Conservation (phyloP, 1,284 basidiomycete species). For the Coniophora puteana region DNA sequence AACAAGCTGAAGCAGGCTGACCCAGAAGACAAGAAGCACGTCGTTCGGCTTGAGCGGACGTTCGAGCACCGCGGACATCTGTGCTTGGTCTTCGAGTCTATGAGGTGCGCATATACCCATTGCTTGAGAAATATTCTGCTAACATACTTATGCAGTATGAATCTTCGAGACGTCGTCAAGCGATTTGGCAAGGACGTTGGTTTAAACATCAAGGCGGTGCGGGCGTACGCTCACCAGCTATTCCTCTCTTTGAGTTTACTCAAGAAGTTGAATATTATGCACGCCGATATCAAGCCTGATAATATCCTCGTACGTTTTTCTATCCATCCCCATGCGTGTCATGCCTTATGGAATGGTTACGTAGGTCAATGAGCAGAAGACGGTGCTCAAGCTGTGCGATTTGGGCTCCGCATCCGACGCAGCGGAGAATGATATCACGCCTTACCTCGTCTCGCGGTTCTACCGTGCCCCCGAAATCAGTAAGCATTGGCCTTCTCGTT, state of each 20-base stretch:
- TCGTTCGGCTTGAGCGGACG: constrained; percentile 86
- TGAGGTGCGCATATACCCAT: constrained; percentile 59
- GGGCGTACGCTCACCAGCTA: constrained; percentile 95
- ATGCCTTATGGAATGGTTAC: too few relatives aligned
- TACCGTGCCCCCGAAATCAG: constrained; percentile 99
- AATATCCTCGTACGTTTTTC: constrained; percentile 77
- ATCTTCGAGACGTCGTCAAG: constrained; percentile 96
- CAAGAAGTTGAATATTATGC: constrained; percentile 90
- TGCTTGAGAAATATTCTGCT: constrained; percentile 6
- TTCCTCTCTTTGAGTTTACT: constrained; percentile 86
- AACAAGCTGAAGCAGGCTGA: constrained; percentile 86
- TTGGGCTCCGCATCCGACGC: constrained; percentile 94
- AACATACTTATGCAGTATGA: constrained; percentile 67
- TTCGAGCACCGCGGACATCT: constrained; percentile 98
- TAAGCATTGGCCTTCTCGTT: too few relatives aligned
- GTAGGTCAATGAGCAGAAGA: constrained; percentile 94
- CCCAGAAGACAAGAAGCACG: constrained; percentile 95
- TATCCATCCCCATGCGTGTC: too few relatives aligned
- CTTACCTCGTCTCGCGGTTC: constrained; percentile 96
- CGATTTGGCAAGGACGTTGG: constrained; percentile 99
- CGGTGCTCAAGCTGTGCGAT: constrained; percentile 92
- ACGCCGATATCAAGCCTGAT: constrained; percentile 98
- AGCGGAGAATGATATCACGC: constrained; percentile 95
- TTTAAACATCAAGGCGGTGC: constrained; percentile 93
- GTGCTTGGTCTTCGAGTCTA: constrained; percentile 93